These are phyloP conservation scores for Dendrobium catenatum DNA, from an alignment of 106 monocot species.

Conservation along the genomic window DNA sequence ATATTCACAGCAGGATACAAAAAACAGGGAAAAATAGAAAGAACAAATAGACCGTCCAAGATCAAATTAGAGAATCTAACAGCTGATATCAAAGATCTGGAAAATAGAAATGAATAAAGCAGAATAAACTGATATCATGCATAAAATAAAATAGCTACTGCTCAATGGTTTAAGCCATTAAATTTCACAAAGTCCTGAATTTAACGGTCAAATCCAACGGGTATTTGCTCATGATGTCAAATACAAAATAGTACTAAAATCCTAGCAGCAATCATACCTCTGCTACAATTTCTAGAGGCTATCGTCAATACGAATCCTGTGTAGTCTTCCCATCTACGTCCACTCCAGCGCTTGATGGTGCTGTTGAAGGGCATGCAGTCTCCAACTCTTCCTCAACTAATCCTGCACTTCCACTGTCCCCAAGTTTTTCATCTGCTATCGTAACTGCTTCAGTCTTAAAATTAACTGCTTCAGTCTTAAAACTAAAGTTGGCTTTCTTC, in stretches of 20 bases:
- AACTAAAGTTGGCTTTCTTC: not conserved
- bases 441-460: not conserved
- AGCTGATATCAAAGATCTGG: not conserved
- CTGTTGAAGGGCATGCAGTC: not conserved
- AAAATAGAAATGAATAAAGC: not conserved
- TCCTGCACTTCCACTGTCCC: not conserved
- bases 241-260: not conserved
- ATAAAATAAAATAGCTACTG: not conserved
- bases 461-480: too few relatives aligned
- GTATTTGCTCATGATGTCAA: too few relatives aligned
- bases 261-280: not conserved
- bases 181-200: not conserved
- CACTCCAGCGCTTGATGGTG: not conserved
- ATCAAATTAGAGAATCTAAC: not conserved
- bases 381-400: not conserved
- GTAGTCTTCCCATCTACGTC: not conserved
- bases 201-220: not conserved
- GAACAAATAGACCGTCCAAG: not conserved
- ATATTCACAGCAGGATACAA: too few relatives aligned
- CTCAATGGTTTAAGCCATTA: not conserved
- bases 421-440: not conserved
- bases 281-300: not conserved
- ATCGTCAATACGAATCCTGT: not conserved
- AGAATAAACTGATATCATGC: too few relatives aligned
- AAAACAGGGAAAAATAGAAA: too few relatives aligned